phyloP scores from a whole-genome alignment of 257 asterid species.

The Leonotis leonurus region DNA sequence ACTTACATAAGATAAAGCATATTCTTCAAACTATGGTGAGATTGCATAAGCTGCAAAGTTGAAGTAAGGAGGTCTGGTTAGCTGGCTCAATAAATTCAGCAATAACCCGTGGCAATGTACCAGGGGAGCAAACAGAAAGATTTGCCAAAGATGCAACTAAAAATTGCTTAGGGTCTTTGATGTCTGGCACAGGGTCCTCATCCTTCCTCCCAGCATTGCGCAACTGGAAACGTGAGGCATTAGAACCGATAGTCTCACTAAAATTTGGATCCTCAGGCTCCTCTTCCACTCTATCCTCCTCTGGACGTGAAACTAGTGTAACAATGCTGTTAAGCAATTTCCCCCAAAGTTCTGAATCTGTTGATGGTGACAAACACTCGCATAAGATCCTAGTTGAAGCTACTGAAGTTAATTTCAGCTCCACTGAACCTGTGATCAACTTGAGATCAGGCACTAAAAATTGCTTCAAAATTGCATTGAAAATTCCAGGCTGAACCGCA shows the following conservation, averaged over 20 bases:
- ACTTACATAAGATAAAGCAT: conserved; percentile 32
- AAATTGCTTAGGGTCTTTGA: conserved; percentile 78
- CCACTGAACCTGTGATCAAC: conserved; percentile 62
- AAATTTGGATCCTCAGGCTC: conserved; percentile 87
- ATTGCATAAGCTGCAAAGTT: conserved; percentile 60
- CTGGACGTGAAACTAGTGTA: conserved; percentile 75
- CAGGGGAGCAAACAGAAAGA: conserved; percentile 63
- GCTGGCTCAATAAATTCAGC: conserved; percentile 55
- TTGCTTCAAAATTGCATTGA: conserved; percentile 54
- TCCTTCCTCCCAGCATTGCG: conserved; percentile 83
- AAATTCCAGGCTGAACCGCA: conserved; percentile 64
- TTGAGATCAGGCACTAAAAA: conserved; percentile 84
- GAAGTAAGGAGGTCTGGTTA: conserved; percentile 70
- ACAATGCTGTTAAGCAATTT: conserved; percentile 83
- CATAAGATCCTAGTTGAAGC: conserved; percentile 75
- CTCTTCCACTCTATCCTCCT: conserved; percentile 69
- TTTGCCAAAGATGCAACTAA: conserved; percentile 64
- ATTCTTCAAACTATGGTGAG: conserved; percentile 47
- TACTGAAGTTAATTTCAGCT: conserved; percentile 75
- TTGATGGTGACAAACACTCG: conserved; percentile 50
- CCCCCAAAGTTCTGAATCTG: conserved; percentile 70
- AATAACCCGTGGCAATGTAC: conserved; percentile 50
- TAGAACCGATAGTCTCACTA: conserved; percentile 68
- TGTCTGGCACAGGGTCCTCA: conserved; percentile 77
- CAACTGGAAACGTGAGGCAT: conserved; percentile 64